Conservation (phyloP, 140 eudicot genomes). For the Bidens hawaiensis region DNA sequence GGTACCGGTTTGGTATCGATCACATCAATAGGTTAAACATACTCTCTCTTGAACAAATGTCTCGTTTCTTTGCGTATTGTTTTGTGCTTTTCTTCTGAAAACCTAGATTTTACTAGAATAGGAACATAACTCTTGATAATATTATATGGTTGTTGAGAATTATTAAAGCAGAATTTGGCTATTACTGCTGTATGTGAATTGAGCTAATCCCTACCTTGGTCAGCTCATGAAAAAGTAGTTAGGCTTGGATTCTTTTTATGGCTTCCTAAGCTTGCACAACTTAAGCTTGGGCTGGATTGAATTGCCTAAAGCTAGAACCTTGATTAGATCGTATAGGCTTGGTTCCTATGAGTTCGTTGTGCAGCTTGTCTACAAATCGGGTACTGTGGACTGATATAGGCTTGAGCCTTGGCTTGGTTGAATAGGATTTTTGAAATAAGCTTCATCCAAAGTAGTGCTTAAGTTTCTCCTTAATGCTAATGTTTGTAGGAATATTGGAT, state of each 20-base stretch:
- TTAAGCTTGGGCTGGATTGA: neutral
- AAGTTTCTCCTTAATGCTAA: neutral
- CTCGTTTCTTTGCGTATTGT: neutral
- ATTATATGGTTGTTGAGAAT: neutral
- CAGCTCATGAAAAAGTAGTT: neutral
- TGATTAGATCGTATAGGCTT: neutral
- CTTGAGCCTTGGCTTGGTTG: neutral
- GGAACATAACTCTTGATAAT: neutral
- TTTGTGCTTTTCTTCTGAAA: neutral
- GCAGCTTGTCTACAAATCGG: constrained; percentile 2
- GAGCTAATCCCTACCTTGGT: constrained; percentile 2
- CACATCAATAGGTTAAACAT: too few species aligned
- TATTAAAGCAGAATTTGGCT: neutral
- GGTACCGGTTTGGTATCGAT: too few species aligned
- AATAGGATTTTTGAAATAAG: neutral
- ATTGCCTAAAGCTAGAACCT: neutral
- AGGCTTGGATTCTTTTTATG: neutral
- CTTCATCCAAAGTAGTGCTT: neutral
- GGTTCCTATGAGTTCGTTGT: neutral
- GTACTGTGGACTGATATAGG: neutral
- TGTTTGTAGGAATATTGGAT: too few species aligned
- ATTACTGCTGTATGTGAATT: neutral
- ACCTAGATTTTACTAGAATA: neutral
- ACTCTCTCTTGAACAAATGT: constrained; percentile 1
- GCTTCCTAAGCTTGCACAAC: neutral